Conservation (phyloP, 2,329 filamentous ascomycete species). For the Arthrobotrys conoides region DNA sequence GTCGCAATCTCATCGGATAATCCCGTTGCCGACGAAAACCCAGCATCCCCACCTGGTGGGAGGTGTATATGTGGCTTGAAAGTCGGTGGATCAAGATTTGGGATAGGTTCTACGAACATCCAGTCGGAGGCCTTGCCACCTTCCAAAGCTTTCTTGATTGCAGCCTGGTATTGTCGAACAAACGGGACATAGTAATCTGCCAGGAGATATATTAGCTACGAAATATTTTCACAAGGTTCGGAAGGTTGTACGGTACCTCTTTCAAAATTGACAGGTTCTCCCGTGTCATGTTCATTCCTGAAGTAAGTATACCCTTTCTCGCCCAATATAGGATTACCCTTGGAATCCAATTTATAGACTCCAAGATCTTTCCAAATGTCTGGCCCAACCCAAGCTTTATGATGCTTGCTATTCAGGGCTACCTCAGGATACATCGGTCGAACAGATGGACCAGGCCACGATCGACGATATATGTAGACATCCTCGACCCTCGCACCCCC, state of each 20-base stretch:
- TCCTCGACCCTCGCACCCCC: constrained; percentile 67
- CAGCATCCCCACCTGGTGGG: constrained; percentile 63
- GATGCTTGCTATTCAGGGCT: constrained; percentile 66
- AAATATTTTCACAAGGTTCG: neutral
- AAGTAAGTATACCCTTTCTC: constrained; percentile 66
- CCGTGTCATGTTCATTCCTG: constrained; percentile 67
- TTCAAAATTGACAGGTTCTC: constrained; percentile 68
- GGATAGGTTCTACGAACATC: constrained; percentile 68
- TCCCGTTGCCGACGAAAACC: constrained; percentile 62
- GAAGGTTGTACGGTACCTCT: constrained; percentile 43
- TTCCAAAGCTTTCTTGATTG: constrained; percentile 66
- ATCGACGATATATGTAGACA: constrained; percentile 68
- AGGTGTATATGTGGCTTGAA: constrained; percentile 64
- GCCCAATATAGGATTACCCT: constrained; percentile 65
- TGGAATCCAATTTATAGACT: constrained; percentile 65
- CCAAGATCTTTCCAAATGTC: constrained; percentile 68
- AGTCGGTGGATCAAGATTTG: constrained; percentile 68
- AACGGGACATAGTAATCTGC: constrained; percentile 68
- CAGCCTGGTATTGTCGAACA: constrained; percentile 65
- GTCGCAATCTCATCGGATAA: constrained; percentile 64
- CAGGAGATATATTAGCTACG: neutral
- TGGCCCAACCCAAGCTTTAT: constrained; percentile 62
- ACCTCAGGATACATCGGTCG: constrained; percentile 66
- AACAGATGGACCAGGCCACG: constrained; percentile 68
- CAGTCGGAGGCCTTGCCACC: constrained; percentile 65